These are phyloP conservation scores for Triangularia setosa DNA, from an alignment of 2,329 filamentous ascomycete species.

Conservation along the genomic window DNA sequence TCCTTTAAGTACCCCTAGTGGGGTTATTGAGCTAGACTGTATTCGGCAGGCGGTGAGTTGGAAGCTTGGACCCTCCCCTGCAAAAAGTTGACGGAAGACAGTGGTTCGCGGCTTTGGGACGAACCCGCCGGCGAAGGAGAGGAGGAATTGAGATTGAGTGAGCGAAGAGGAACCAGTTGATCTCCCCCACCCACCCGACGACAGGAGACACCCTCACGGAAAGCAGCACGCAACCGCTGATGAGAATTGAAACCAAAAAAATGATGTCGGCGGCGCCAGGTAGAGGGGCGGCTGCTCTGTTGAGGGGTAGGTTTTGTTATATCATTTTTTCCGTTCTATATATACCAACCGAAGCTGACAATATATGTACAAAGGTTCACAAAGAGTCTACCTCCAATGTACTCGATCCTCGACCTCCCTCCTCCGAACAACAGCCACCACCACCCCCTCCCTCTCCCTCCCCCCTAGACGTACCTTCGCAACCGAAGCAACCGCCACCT, in stretches of 20 bases:
- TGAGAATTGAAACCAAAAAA: conserved; percentile 6
- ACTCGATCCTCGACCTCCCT: not conserved
- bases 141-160: not conserved
- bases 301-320: conserved; percentile 41
- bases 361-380: conserved; percentile 18
- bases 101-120: conserved; percentile 8
- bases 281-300: conserved; percentile 45
- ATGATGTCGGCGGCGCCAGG: conserved; percentile 52
- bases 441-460: conserved; percentile 11
- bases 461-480: conserved; percentile 31
- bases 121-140: not conserved
- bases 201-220: not conserved
- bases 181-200: not conserved
- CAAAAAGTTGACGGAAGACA: not conserved
- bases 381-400: conserved; percentile 36
- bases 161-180: not conserved
- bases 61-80: not conserved
- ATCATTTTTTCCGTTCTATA: not conserved
- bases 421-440: conserved; percentile 2
- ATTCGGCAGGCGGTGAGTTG: conserved; percentile 20
- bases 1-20: not conserved
- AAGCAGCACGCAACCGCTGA: conserved; percentile 27
- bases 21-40: not conserved
- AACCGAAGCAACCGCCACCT: conserved; percentile 27
- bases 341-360: not conserved